These are phyloP conservation scores for Penicillium sp. DNA, from an alignment of 2,329 filamentous ascomycete genomes.

Conservation along the genomic window DNA sequence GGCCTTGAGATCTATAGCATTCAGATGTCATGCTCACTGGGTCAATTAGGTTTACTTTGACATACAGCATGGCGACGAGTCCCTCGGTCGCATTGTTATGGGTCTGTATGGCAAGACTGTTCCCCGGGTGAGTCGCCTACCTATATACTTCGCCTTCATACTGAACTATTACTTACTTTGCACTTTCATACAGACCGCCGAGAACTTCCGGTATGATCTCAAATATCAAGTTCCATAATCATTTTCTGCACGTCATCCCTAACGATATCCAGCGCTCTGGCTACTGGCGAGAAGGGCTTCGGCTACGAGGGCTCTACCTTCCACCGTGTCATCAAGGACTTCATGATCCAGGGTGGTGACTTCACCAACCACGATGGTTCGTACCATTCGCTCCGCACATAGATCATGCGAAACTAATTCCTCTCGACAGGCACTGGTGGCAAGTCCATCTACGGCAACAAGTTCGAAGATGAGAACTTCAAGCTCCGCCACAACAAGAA, in stretches of 20 bases:
- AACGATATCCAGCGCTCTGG: constrained; percentile 51
- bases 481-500: constrained; percentile 69
- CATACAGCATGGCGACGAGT: constrained; percentile 64
- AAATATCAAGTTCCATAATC: not conserved
- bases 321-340: constrained; percentile 70
- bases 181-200: constrained; percentile 54
- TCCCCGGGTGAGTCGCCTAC: constrained; percentile 55
- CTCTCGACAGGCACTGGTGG: constrained; percentile 59
- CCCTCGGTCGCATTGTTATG: constrained; percentile 62
- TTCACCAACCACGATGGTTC: constrained; percentile 64
- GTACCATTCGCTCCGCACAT: constrained; percentile 5
- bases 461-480: constrained; percentile 72
- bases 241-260: constrained; percentile 1
- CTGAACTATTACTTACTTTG: constrained; percentile 7
- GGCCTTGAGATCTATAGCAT: not conserved
- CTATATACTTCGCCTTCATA: constrained; percentile 6
- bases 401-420: constrained; percentile 10
- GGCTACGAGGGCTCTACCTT: constrained; percentile 68
- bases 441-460: constrained; percentile 68
- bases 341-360: constrained; percentile 72
- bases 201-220: constrained; percentile 61
- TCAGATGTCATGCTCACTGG: constrained; percentile 16
- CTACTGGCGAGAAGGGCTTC: constrained; percentile 68
- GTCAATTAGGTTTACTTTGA: constrained; percentile 62
- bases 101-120: constrained; percentile 69